These are phyloP conservation scores for Fraxinus excelsior DNA, from an alignment of 257 asterid species.

Conservation along the genomic window DNA sequence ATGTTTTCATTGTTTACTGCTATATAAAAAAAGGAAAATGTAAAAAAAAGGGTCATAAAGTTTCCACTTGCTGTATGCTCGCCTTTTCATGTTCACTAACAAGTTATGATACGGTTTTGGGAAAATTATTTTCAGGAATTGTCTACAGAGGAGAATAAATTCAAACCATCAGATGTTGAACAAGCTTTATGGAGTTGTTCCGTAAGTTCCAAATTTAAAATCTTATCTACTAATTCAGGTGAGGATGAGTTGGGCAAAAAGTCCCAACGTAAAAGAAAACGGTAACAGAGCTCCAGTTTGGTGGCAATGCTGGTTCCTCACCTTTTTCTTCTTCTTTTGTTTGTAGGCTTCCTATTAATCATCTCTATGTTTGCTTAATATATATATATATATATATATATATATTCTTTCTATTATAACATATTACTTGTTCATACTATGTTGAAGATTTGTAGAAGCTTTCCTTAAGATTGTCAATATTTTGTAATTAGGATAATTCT, in stretches of 20 bases:
- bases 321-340: not conserved
- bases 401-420: too few relatives aligned
- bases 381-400: too few relatives aligned
- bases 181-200: constrained; percentile 79
- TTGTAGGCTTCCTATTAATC: not conserved
- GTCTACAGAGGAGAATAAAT: constrained; percentile 41
- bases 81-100: not conserved
- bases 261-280: constrained; percentile 57
- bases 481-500: too few relatives aligned
- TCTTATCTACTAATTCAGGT: constrained; percentile 28
- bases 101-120: not conserved
- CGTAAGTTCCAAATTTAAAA: constrained; percentile 36
- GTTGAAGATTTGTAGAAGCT: too few relatives aligned
- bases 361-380: not conserved
- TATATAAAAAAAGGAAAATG: not conserved
- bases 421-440: too few relatives aligned
- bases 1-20: not conserved
- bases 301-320: not conserved
- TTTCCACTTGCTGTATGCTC: not conserved
- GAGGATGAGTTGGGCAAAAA: constrained; percentile 26
- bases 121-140: constrained; percentile 48
- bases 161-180: constrained; percentile 83
- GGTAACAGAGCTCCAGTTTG: not conserved
- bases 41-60: too few relatives aligned
- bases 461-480: too few relatives aligned